phyloP scores from a whole-genome alignment of 768 basidiomycete genomes.

The Lactarius akahatsu region DNA sequence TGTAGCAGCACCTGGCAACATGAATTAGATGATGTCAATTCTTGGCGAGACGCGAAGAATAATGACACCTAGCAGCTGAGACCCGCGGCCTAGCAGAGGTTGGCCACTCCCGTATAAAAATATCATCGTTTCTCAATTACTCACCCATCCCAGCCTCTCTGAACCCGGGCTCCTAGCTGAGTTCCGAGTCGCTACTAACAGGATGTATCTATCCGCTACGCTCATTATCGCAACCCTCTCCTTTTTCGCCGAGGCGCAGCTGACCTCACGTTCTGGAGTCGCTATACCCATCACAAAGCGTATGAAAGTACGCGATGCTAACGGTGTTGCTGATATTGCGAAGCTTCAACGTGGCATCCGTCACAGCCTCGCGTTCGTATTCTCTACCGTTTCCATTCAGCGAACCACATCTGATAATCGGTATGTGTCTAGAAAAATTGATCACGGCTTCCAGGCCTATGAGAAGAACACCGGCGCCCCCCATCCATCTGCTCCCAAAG shows the following conservation, averaged over 20 bases:
- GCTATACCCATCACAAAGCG: conserved; percentile 15
- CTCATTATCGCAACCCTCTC: neutral
- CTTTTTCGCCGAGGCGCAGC: conserved; percentile 4
- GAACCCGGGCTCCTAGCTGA: neutral
- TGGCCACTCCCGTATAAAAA: neutral
- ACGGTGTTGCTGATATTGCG: neutral
- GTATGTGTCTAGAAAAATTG: conserved; percentile 3
- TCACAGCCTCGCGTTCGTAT: neutral
- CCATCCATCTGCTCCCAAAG: neutral
- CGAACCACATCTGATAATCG: neutral
- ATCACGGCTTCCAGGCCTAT: neutral
- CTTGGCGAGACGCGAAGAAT: too few species aligned
- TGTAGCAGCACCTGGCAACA: too few species aligned
- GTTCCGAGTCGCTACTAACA: neutral
- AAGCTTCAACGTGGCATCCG: neutral
- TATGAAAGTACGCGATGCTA: neutral
- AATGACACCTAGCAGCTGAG: too few species aligned
- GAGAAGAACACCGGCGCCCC: neutral
- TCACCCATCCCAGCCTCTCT: neutral
- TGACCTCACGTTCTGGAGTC: neutral
- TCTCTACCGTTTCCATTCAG: neutral
- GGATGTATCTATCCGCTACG: neutral
- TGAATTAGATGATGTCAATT: too few species aligned
- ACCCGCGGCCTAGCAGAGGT: too few species aligned
- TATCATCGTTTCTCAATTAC: neutral